Base-by-base conservation (phyloP, 371 early-diverging fungal genomes). In the Mortierella sp. region DNA sequence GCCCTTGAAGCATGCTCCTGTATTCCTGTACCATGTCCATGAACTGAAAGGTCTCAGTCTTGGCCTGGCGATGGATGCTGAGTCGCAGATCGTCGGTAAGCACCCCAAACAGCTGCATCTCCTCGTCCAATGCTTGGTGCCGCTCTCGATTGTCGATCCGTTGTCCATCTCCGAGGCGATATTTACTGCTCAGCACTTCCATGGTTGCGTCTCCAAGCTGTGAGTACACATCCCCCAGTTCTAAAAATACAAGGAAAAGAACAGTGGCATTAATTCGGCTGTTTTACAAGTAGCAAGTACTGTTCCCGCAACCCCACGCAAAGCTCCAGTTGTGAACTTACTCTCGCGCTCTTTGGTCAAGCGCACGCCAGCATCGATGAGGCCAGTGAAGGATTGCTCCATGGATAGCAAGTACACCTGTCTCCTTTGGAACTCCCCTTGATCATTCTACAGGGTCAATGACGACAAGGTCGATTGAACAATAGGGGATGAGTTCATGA, bases 11-110 rank as follows among this genome's bases (percentile, higher is more conserved):
- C 37, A 90, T 89, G 46, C 90, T 87, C 76, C 89, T 91, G 67
- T 92, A 91, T 75, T 92, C 93, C 51, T 89, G 86, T 82, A 93
- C 88, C 46, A 93, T 90, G 81, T 93, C 93, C 74, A 90, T 90
- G 78, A 91, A 89, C 19, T 89, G 87, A 86, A 91, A 91, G 21
- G 81, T 90, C 76, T 91, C 91, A 54, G 89, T 88, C 72, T 90
- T 91, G 19, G 85, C 88, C 87, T 91, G 91, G n/a, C 93, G 89
- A 21, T 88, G 90, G 55, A 88, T 87, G 24, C 90, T 82, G 69
- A 91, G 89, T 24, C 91, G 89, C 21, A 92, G 77, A 69, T 92
- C 92, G 72, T 92, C 93, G 85, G 91, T 89, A 44, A 92, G 73
- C 26, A 91, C 79, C 13, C 93, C 93, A 88, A 92, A 89, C 55